Evolutionary conservation across 2,329 filamentous ascomycete genomes (phyloP), one percentile per base, ranked within the genome.

Genomic region (Colletotrichum sansevieriae): DNA sequence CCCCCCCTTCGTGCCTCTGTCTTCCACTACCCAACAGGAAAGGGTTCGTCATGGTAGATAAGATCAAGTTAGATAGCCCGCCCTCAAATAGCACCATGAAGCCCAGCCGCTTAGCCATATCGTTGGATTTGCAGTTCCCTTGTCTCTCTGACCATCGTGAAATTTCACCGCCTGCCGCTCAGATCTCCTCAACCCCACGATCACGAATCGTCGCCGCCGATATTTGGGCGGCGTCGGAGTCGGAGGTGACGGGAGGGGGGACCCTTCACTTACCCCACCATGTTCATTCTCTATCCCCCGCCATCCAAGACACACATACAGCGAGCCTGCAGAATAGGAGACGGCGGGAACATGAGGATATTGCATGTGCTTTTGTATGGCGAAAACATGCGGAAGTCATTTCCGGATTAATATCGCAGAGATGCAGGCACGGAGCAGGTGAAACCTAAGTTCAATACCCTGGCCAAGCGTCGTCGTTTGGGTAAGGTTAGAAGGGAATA

Each of bases 131-230:
- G 37, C 4, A 18, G 11, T 51, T 39, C 11, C 33, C 58, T 61
- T 52, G 52, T 61, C 58, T 51, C 29, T 44, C 59, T 47, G 54
- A 35, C 59, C 47, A 54, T 54, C 47, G 22, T n/a, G n/a, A n/a
- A 44, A 54, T 13, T n/a, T 54, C 62, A 68, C 55, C 65, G 65
- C 49, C 62, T 33, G 55, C 55, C 61, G 62, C 65, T 68, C 61
- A 68, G 62, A 68, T 61, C 55, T 57, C 35, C 37, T 13, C 58
- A 35, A 29, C 62, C 62, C 65, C 62, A 25, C 47, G 54, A 60
- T 65, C 37, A 41, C 47, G 54, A 37, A 41, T 39, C 37, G 41
- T 52, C 62, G 35, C 41, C 8, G 25, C 15, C 49, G 49, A 29
- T 51, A 29, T 29, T 29, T 29, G n/a, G 25, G 46, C 39, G 55